Base-by-base conservation (phyloP, 2,329 filamentous ascomycete species). In the Fusarium decemcellulare region DNA sequence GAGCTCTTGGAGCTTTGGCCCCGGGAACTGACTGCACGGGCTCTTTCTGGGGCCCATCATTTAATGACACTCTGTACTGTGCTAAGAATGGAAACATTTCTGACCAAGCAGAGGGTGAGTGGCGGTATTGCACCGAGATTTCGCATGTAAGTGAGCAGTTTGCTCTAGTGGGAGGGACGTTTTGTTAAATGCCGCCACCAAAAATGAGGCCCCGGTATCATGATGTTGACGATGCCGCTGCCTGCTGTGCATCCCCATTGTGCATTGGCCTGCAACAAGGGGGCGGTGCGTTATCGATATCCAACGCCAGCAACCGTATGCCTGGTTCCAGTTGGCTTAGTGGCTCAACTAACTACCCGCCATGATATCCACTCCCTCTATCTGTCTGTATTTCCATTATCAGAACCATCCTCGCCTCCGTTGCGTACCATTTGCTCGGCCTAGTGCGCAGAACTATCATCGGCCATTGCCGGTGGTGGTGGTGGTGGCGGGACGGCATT, bases 1-100 rank as follows among this genome's bases (percentile, higher is more conserved):
- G 50, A 58, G 54, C 42, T 52, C 36, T 39, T 53, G 61, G 53
- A 66, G 65, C 66, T 68, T 60, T 62, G 65, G 48, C 65, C 65
- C 37, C 23, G 23, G 23, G 37, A 14, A 12, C 36, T 39, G 36
- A 14, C 36, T 12, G n/a, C 11, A 32, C n/a, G 46, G 36, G 46
- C 46, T 50, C 23, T 36, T 23, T 23, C 18, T 23, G 18, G 18
- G 18, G 18, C 18, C 18, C 18, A 23, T 23, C 3, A 23, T 23
- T 23, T 23, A 23, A 23, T 23, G 52, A 61, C 43, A 61, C 52
- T 11, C 37, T 32, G 32, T 34, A 39, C 37, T 14, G 37, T 39
- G 44, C 27, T 40, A 53, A 32, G 30, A 16, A 48, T 60, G 56
- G 47, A 61, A 18, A 34, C 16, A 15, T 27, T 11, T 34, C 29